A percentile compares a stretch with the other conserved stretches of the same genome.
These are phyloP conservation scores for Solanum lycopersicoides DNA, from an alignment of 257 asterid species.

Conservation along the genomic window DNA sequence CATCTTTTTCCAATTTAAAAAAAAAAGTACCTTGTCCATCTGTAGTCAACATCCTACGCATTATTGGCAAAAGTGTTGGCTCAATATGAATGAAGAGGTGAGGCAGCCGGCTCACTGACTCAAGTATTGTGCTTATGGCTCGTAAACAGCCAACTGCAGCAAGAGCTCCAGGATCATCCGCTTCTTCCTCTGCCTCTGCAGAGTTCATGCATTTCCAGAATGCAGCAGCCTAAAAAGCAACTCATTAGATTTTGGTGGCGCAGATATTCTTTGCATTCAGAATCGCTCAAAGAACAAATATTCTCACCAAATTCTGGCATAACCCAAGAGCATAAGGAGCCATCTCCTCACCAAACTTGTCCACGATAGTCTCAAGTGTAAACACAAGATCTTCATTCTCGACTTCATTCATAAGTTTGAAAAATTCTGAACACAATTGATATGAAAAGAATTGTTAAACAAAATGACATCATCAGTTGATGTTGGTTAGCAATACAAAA, in stretches of 20 bases:
- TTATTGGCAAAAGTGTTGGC: constrained; percentile 86
- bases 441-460: neutral
- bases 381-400: constrained; percentile 99
- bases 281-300: neutral
- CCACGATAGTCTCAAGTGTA: constrained; percentile 96
- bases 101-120: constrained; percentile 89
- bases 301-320: constrained; percentile 90
- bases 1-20: neutral
- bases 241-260: neutral
- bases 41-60: constrained; percentile 92
- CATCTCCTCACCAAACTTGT: constrained; percentile 99
- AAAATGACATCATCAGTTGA: neutral
- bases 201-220: constrained; percentile 96
- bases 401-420: constrained; percentile 93
- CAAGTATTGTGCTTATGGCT: constrained; percentile 97
- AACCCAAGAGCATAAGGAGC: constrained; percentile 95
- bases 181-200: constrained; percentile 92
- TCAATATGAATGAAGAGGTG: constrained; percentile 78
- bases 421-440: constrained; percentile 51
- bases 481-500: neutral
- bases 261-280: neutral
- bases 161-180: constrained; percentile 96
- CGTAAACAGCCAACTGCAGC: constrained; percentile 99
- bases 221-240: constrained; percentile 70
- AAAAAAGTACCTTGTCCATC: constrained; percentile 79